Evolutionary conservation across 2,329 filamentous ascomycete genomes (phyloP).

Genomic region (Fusarium sp.): DNA sequence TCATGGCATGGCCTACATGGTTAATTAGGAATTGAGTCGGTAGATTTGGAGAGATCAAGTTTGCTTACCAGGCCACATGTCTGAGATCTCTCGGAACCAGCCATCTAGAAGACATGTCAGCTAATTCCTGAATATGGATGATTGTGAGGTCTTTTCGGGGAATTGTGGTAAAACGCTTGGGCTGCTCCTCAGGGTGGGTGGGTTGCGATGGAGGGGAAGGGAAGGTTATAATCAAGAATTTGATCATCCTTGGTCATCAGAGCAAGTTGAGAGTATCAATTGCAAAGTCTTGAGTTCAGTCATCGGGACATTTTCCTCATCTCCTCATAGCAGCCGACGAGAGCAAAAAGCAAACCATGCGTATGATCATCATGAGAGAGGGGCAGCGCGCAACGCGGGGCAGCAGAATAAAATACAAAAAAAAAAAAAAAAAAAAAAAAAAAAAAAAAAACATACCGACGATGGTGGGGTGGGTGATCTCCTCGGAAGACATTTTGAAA

Average conservation of each 20-base stretch:
- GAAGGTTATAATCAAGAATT: background rate
- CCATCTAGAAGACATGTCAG: slow-evolving; percentile 75
- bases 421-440: background rate
- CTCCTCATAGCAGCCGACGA: background rate
- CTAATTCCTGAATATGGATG: background rate
- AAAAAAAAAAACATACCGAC: slow-evolving; percentile 65
- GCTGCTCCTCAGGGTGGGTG: background rate
- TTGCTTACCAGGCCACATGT: slow-evolving; percentile 88
- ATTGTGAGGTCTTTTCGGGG: slow-evolving; percentile 3
- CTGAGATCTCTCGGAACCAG: slow-evolving; percentile 99
- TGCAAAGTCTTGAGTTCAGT: background rate
- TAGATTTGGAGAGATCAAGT: background rate
- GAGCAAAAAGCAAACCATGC: slow-evolving; percentile 4
- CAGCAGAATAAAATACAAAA: slow-evolving; percentile 22
- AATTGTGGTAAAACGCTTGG: slow-evolving; percentile 6
- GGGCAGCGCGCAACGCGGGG: slow-evolving; percentile 42
- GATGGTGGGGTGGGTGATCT: slow-evolving; percentile 82
- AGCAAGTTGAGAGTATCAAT: background rate
- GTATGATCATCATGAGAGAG: slow-evolving; percentile 46
- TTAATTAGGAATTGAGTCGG: slow-evolving; percentile 8
- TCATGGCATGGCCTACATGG: slow-evolving; percentile 89
- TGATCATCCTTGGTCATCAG: background rate
- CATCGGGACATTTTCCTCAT: background rate
- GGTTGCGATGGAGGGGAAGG: too few species aligned
- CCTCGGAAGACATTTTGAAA: slow-evolving; percentile 67